Evolutionary conservation across 73 alveolate species (phyloP).

Genomic region (Durusdinium trenchii): DNA sequence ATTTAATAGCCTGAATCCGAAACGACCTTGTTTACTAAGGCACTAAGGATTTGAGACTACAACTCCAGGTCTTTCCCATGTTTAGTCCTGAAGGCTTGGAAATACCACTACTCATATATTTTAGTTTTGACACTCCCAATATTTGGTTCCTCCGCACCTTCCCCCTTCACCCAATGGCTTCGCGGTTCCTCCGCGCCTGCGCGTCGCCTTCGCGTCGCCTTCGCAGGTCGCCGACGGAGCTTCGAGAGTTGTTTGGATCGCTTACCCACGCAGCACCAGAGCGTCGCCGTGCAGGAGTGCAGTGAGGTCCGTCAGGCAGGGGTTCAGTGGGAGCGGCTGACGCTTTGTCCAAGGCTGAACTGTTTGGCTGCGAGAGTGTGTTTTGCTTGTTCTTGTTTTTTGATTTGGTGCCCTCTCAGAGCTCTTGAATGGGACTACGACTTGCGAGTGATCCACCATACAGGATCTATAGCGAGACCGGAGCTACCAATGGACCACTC

Average conservation of each 20-base stretch:
- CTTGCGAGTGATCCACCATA: not conserved
- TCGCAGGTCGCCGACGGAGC: conserved; percentile 91
- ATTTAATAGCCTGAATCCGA: no score
- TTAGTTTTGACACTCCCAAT: no score
- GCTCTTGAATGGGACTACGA: not conserved
- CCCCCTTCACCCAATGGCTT: no score
- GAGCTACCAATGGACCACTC: not conserved
- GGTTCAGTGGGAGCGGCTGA: conserved; percentile 45
- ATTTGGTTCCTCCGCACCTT: no score
- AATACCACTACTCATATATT: no score
- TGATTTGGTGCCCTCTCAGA: not conserved
- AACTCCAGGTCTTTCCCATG: no score
- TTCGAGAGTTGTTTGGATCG: conserved; percentile 79
- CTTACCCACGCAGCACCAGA: conserved; percentile 40
- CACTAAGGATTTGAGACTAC: no score
- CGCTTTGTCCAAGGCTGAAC: not conserved
- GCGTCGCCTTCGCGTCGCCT: no score
- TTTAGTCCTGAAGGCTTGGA: no score
- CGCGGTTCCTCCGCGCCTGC: no score
- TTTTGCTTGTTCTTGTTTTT: not conserved
- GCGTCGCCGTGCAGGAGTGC: conserved; percentile 64
- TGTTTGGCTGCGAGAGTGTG: not conserved
- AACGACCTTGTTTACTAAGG: no score
- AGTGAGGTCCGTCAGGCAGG: not conserved
- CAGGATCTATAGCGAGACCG: not conserved